phyloP scores from a whole-genome alignment of 176 grass and related monocot species.

The Dendrocalamus sinicus region DNA sequence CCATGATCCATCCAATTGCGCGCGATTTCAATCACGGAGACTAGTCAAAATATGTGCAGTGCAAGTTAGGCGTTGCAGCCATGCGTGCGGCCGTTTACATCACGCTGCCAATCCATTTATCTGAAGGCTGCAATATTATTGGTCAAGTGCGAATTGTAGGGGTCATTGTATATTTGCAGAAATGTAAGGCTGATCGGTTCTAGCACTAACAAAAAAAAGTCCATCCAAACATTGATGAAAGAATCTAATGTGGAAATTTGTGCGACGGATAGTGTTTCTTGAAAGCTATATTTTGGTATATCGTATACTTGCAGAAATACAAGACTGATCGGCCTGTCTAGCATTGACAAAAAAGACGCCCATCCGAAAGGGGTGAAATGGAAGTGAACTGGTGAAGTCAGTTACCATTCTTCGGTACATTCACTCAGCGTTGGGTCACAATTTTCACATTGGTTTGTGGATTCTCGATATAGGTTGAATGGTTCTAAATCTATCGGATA shows the following conservation, averaged over 20 bases:
- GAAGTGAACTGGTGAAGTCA: too few species aligned
- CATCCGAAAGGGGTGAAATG: too few species aligned
- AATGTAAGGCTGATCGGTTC: neutral
- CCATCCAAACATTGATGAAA: neutral
- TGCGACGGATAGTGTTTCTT: neutral
- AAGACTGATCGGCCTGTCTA: too few species aligned
- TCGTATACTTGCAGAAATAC: too few species aligned
- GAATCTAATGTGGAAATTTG: neutral
- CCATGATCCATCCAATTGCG: slow-evolving; percentile 2
- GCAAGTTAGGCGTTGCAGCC: neutral
- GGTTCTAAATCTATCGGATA: too few species aligned
- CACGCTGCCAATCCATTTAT: neutral
- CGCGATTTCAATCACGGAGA: neutral
- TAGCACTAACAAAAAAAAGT: too few species aligned
- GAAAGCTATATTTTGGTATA: neutral
- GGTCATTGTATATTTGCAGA: neutral
- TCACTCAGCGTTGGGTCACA: too few species aligned
- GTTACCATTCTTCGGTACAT: too few species aligned
- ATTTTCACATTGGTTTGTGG: too few species aligned
- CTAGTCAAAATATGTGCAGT: neutral
- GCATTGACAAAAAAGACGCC: too few species aligned
- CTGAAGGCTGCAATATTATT: neutral
- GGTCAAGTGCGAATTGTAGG: neutral
- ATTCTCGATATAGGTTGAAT: too few species aligned
- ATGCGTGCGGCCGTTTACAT: slow-evolving; percentile 9